phyloP scores from a whole-genome alignment of 208 protist species.

The Acanthamoeba triangularis region DNA sequence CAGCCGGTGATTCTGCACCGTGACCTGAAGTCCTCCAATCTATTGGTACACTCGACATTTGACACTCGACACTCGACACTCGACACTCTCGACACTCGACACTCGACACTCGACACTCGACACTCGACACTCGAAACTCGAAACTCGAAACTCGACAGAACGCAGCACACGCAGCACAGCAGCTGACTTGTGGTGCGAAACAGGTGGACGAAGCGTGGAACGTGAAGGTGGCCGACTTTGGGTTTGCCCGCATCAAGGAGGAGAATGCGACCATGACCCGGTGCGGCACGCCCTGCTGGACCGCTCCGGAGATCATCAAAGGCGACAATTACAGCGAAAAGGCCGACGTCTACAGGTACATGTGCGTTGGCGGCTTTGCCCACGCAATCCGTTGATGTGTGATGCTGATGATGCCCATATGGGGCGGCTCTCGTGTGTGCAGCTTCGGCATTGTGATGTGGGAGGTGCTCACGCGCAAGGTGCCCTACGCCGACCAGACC shows the following conservation, averaged over 20 bases:
- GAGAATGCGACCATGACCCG: constrained; percentile 57
- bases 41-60: constrained; percentile 40
- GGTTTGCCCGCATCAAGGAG: constrained; percentile 19
- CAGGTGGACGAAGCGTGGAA: constrained; percentile 66
- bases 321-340: constrained; percentile 37
- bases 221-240: constrained; percentile 66
- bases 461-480: constrained; percentile 51
- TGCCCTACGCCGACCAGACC: constrained; percentile 12
- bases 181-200: too few species aligned
- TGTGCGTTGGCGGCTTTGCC: background rate
- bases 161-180: too few species aligned
- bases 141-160: too few species aligned
- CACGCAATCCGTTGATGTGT: background rate
- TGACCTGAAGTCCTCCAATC: constrained; percentile 57
- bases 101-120: too few species aligned
- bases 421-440: background rate
- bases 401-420: background rate
- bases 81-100: background rate
- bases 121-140: too few species aligned
- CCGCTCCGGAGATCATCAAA: constrained; percentile 6
- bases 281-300: constrained; percentile 66
- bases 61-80: too few species aligned
- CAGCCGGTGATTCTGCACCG: constrained; percentile 35
- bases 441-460: constrained; percentile 52
- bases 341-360: constrained; percentile 54